Conservation (phyloP, 2,329 filamentous ascomycete genomes). For the Sporothrix dimorphospora region DNA sequence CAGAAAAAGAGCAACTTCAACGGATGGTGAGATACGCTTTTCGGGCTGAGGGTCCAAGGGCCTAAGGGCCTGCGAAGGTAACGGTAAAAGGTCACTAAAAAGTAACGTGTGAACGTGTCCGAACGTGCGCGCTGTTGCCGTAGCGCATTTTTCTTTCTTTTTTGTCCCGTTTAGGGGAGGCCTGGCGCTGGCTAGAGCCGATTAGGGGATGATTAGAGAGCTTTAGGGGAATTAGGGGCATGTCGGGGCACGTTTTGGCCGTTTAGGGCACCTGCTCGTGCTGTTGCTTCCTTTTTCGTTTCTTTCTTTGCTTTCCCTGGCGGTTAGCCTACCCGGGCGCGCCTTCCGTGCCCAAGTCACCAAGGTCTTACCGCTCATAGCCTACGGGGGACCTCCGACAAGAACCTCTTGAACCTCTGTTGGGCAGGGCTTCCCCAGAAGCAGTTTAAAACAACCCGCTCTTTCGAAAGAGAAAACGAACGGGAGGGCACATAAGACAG, state of each 20-base stretch:
- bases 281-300: not conserved
- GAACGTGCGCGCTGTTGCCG: not conserved
- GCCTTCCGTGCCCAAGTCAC: not conserved
- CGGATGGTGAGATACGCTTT: slow-evolving; percentile 5
- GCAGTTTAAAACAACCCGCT: not conserved
- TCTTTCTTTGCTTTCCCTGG: not conserved
- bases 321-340: not conserved
- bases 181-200: no score
- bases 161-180: not conserved
- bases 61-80: not conserved
- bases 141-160: not conserved
- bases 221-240: not conserved
- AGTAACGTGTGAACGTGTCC: not conserved
- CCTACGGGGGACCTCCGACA: not conserved
- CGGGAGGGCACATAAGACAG: not conserved
- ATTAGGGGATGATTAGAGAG: not conserved
- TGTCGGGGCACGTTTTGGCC: not conserved
- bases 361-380: not conserved
- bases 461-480: not conserved
- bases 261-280: not conserved
- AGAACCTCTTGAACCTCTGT: not conserved
- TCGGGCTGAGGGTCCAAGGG: no score
- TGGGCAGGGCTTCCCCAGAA: not conserved
- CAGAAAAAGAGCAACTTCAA: not conserved
- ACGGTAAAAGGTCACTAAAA: not conserved